Percentiles rank a stretch among this genome's conserved stretches.
These are phyloP conservation scores for Pseudocercospora vitis DNA, from an alignment of 2,329 filamentous ascomycete genomes.

Conservation along the genomic window DNA sequence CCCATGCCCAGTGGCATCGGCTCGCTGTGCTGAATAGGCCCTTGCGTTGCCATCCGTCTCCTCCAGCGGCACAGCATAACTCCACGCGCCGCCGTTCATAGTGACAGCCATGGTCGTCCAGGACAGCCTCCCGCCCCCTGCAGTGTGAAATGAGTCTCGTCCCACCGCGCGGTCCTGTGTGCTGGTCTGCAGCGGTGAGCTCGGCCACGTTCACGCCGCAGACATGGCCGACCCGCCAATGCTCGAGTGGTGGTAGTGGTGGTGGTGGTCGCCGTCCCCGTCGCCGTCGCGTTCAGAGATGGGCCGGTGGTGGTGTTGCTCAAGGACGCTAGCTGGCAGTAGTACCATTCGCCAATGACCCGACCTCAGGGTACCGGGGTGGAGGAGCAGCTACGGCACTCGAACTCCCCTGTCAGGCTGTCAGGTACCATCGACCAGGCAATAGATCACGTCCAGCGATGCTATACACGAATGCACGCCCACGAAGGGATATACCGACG, in stretches of 20 bases:
- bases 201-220: conserved; percentile 7
- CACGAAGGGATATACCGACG: not conserved
- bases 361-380: too few relatives aligned
- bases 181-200: conserved; percentile 8
- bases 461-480: not conserved
- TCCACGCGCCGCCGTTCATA: conserved; percentile 24
- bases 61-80: conserved; percentile 27
- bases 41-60: conserved; percentile 28
- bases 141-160: conserved; percentile 2
- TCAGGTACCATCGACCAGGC: conserved; percentile 3
- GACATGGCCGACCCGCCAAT: not conserved
- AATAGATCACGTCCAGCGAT: not conserved
- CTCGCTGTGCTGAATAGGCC: conserved; percentile 7
- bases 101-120: conserved; percentile 7
- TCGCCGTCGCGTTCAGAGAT: not conserved
- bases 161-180: conserved; percentile 3
- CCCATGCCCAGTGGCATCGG: not conserved
- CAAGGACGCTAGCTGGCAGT: conserved; percentile 2
- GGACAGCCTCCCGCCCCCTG: not conserved
- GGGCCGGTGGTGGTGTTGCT: conserved; percentile 1
- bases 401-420: not conserved
- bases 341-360: conserved; percentile 1
- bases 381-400: too few relatives aligned
- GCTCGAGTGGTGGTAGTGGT: not conserved
- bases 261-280: not conserved